A percentile compares a stretch with the other conserved stretches of the same genome.
These are phyloP conservation scores for Conticribra weissflogii DNA, from an alignment of 108 stramenopile genomes.

Conservation along the genomic window DNA sequence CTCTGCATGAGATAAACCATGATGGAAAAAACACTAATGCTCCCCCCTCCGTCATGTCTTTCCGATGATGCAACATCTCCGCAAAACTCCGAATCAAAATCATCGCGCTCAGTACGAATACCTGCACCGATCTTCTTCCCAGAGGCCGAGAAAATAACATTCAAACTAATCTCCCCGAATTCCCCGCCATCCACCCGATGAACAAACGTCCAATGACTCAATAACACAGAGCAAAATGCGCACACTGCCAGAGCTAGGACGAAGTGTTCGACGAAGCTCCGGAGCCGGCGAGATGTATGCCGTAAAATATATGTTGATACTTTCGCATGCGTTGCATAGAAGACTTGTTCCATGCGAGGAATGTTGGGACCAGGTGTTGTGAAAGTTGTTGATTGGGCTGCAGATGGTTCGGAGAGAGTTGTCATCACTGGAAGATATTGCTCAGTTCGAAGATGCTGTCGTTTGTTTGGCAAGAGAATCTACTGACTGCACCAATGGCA, in stretches of 20 bases:
- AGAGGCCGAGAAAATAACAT: not conserved
- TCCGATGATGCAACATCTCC: too few relatives aligned
- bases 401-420: too few relatives aligned
- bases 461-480: too few relatives aligned
- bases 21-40: conserved; percentile 36
- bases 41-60: conserved; percentile 15
- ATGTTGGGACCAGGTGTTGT: conserved; percentile 16
- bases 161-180: too few relatives aligned
- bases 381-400: not conserved
- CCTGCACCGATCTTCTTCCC: conserved; percentile 7
- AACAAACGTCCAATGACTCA: conserved; percentile 74
- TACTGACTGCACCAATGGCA: too few relatives aligned
- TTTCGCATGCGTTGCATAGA: conserved; percentile 69
- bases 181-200: conserved; percentile 44
- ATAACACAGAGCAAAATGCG: conserved; percentile 57
- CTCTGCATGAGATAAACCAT: conserved; percentile 20
- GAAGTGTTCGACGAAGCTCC: conserved; percentile 60
- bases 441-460: too few relatives aligned
- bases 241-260: conserved; percentile 61
- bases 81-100: conserved; percentile 1
- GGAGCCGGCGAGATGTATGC: conserved; percentile 48
- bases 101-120: not conserved
- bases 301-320: conserved; percentile 58
- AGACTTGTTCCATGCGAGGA: conserved; percentile 72
- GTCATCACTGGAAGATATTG: too few relatives aligned